Conservation (phyloP, 2,329 filamentous ascomycete genomes). For the Microdochium bolleyi region DNA sequence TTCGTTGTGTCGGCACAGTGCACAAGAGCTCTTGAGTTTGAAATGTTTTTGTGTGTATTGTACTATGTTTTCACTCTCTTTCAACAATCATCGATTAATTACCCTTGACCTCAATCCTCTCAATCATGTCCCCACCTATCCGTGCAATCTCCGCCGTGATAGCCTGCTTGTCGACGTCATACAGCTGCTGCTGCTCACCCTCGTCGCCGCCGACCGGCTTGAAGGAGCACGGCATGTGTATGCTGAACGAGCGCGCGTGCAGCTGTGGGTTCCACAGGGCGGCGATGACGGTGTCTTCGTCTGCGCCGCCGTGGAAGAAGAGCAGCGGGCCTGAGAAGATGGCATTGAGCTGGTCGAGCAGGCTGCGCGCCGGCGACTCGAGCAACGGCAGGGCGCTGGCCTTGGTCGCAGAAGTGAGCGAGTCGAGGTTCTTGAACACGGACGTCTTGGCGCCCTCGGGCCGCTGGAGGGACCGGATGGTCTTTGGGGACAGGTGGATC, state of each 20-base stretch:
- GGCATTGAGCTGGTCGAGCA: constrained; percentile 59
- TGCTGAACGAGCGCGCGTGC: constrained; percentile 54
- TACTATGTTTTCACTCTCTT: neutral
- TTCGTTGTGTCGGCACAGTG: too few species aligned
- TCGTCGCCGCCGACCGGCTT: constrained; percentile 35
- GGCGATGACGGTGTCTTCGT: constrained; percentile 45
- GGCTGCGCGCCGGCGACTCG: constrained; percentile 52
- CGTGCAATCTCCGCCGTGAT: constrained; percentile 68
- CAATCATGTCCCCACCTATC: constrained; percentile 59
- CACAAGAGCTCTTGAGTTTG: too few species aligned
- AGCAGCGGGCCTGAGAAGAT: constrained; percentile 64
- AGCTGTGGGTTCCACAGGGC: constrained; percentile 52
- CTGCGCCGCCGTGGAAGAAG: constrained; percentile 65
- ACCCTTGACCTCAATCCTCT: constrained; percentile 49
- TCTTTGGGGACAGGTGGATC: constrained; percentile 59
- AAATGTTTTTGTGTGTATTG: neutral
- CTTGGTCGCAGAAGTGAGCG: constrained; percentile 35
- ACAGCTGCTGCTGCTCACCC: constrained; percentile 34
- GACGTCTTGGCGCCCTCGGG: constrained; percentile 28
- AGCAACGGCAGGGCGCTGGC: constrained; percentile 35
- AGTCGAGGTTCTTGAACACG: constrained; percentile 75
- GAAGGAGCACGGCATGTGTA: constrained; percentile 62
- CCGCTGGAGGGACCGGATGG: constrained; percentile 31
- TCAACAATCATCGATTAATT: neutral
- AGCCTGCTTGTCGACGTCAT: constrained; percentile 58